phyloP scores from a whole-genome alignment of 164 flowering plant genomes.

The Magnolia sinica region DNA sequence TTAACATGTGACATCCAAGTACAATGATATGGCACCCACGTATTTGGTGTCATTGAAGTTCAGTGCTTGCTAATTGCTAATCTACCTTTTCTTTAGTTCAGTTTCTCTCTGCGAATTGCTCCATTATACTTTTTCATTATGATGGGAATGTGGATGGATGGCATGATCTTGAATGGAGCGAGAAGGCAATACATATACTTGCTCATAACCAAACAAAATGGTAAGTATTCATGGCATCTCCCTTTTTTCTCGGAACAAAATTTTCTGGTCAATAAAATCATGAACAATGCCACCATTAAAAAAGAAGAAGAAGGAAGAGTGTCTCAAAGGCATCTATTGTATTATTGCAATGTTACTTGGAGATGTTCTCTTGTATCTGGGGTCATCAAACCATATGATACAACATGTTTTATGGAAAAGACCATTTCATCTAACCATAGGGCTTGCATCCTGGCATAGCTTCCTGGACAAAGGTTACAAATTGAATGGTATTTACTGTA shows the following conservation, averaged over 20 bases:
- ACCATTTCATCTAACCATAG: not conserved
- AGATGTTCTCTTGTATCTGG: too few species aligned
- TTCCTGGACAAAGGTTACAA: not conserved
- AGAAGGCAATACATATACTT: conserved; percentile 25
- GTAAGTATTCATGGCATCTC: conserved; percentile 12
- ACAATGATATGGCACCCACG: not conserved
- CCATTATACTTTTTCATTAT: conserved; percentile 30
- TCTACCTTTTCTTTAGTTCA: conserved; percentile 22
- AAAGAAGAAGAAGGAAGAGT: too few species aligned
- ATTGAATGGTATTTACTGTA: not conserved
- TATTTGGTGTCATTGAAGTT: not conserved
- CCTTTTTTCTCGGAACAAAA: too few species aligned
- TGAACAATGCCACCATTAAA: too few species aligned
- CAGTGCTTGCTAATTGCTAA: conserved; percentile 6
- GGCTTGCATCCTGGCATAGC: not conserved
- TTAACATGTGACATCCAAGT: not conserved
- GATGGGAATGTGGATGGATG: conserved; percentile 35
- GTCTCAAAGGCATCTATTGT: too few species aligned
- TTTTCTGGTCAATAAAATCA: too few species aligned
- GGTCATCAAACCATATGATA: not conserved
- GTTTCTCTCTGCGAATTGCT: conserved; percentile 29
- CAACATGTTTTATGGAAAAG: not conserved
- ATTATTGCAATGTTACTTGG: too few species aligned
- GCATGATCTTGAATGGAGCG: conserved; percentile 32
- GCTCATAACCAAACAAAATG: conserved; percentile 38